phyloP scores from a whole-genome alignment of 345 rosid genomes.

The Salix suchowensis region DNA sequence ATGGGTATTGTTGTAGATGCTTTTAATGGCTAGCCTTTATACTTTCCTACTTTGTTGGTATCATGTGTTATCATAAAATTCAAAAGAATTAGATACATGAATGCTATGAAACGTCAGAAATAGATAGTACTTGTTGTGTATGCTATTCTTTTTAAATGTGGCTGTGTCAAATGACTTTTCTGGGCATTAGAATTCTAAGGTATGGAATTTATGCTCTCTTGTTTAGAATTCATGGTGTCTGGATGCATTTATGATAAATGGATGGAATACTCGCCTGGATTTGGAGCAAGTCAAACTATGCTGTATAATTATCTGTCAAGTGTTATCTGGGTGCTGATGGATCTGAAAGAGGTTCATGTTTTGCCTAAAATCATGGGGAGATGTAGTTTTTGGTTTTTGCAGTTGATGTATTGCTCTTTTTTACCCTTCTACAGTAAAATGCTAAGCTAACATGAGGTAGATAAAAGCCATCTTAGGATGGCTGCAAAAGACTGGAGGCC shows the following conservation, averaged over 20 bases:
- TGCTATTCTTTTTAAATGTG: too few relatives aligned
- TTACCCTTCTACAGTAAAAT: not conserved
- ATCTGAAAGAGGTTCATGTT: not conserved
- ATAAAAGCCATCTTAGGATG: not conserved
- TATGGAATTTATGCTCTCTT: not conserved
- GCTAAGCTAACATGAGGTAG: not conserved
- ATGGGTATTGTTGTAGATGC: not conserved
- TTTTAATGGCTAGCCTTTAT: not conserved
- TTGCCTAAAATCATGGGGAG: not conserved
- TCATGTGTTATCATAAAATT: not conserved
- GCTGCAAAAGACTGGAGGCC: not conserved
- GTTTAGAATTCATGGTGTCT: not conserved
- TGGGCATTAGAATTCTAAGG: not conserved
- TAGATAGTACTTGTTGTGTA: not conserved
- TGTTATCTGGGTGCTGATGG: not conserved
- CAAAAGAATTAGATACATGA: not conserved
- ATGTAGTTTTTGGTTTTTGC: not conserved
- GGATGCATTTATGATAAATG: not conserved
- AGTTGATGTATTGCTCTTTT: too few relatives aligned
- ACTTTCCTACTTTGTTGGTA: not conserved
- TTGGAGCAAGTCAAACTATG: not conserved
- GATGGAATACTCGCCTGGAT: not conserved
- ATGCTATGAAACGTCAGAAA: not conserved
- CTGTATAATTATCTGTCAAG: not conserved
- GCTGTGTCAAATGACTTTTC: not conserved